Evolutionary conservation across 2,329 filamentous ascomycete species (phyloP).

Genomic region (Graphilbum sp.): DNA sequence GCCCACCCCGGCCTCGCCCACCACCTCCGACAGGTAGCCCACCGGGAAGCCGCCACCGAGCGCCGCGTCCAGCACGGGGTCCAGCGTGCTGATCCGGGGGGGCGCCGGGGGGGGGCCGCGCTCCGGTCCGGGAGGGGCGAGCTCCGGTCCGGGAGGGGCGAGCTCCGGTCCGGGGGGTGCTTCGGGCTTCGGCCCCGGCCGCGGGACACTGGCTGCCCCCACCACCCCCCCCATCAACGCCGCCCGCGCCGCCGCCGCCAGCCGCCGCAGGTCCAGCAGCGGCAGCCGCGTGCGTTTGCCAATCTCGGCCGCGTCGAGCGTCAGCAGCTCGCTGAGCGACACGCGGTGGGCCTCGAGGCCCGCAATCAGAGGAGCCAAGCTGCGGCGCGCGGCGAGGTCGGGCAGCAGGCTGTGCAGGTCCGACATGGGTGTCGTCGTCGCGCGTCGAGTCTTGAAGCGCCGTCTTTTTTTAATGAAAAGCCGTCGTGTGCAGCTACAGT

Average conservation of each 20-base stretch:
- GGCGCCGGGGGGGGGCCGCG: slow-evolving; percentile 16
- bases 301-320: slow-evolving; percentile 65
- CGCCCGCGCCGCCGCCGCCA: slow-evolving; percentile 26
- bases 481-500: no score
- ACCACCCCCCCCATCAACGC: slow-evolving; percentile 32
- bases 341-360: slow-evolving; percentile 64
- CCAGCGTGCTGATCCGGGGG: slow-evolving; percentile 63
- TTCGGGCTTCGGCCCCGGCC: no score
- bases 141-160: not conserved
- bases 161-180: not conserved
- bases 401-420: slow-evolving; percentile 76
- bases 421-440: no score
- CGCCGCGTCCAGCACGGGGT: slow-evolving; percentile 48
- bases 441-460: no score
- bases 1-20: slow-evolving; percentile 83
- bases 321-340: slow-evolving; percentile 70
- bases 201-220: not conserved
- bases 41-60: slow-evolving; percentile 74
- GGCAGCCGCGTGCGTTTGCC: slow-evolving; percentile 75
- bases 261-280: slow-evolving; percentile 59
- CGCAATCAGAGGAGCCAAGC: slow-evolving; percentile 60
- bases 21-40: slow-evolving; percentile 73
- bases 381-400: slow-evolving; percentile 45
- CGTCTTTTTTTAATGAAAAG: no score
- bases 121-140: not conserved